Evolutionary conservation across 2,329 filamentous ascomycete species (phyloP).

Genomic region (Pseudogymnoascus sp.): DNA sequence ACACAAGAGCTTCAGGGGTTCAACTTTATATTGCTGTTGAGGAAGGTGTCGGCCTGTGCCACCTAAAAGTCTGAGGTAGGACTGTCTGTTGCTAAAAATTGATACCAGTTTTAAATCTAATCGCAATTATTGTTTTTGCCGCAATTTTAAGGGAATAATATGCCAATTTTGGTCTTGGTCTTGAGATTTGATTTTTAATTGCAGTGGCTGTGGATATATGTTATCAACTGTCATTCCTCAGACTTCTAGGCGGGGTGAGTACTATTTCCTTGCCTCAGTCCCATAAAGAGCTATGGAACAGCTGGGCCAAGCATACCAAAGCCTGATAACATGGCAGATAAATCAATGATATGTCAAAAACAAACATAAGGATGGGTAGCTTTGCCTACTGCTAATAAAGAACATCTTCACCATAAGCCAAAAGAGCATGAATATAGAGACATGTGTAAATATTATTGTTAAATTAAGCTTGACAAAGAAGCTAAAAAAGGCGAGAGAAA

Average conservation of each 20-base stretch:
- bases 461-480: background rate
- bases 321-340: background rate
- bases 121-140: no score
- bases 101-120: no score
- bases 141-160: no score
- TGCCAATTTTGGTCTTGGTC: no score
- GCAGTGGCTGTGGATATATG: no score
- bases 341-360: background rate
- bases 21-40: background rate
- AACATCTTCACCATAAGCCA: background rate
- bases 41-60: background rate
- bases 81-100: no score
- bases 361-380: background rate
- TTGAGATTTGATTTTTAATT: no score
- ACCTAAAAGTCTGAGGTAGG: no score
- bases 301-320: background rate
- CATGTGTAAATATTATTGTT: background rate
- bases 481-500: slow-evolving; percentile 1
- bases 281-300: background rate
- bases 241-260: no score
- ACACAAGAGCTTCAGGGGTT: background rate
- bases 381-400: background rate
- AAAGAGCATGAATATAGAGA: background rate
- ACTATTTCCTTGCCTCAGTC: background rate
- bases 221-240: no score